Evolutionary conservation across 139 green algal species (phyloP).

Genomic region (Yamagishiella unicocca): DNA sequence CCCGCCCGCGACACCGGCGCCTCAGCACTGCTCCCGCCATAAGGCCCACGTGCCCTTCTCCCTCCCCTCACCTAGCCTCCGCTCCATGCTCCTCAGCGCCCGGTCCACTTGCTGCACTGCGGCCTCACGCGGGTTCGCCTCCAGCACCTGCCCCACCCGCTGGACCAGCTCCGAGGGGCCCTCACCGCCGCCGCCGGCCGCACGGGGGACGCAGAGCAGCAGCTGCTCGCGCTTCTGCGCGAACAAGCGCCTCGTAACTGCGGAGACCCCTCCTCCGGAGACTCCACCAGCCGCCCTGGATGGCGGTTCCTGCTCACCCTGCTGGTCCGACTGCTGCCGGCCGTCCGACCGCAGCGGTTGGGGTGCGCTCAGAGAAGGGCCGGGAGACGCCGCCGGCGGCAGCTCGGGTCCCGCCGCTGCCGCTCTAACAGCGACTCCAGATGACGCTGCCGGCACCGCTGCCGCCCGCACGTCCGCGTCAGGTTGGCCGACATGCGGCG

Average conservation of each 20-base stretch:
- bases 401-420: too few relatives aligned
- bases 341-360: too few relatives aligned
- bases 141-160: slow-evolving; percentile 15
- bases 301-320: too few relatives aligned
- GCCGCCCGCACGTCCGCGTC: background rate
- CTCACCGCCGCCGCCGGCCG: background rate
- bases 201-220: background rate
- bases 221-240: background rate
- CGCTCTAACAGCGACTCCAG: too few relatives aligned
- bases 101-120: background rate
- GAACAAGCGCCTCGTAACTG: background rate
- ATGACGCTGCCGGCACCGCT: background rate
- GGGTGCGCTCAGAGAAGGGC: too few relatives aligned
- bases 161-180: background rate
- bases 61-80: slow-evolving; percentile 11
- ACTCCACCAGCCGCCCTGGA: too few relatives aligned
- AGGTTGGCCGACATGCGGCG: background rate
- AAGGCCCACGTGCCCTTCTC: too few relatives aligned
- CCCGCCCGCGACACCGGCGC: too few relatives aligned
- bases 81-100: slow-evolving; percentile 3
- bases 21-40: too few relatives aligned
- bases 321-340: too few relatives aligned
- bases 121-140: slow-evolving; percentile 1
- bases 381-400: too few relatives aligned
- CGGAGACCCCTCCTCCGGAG: too few relatives aligned